These are phyloP conservation scores for Candida sithepensis DNA, from an alignment of 805 yeast genomes.

Conservation along the genomic window DNA sequence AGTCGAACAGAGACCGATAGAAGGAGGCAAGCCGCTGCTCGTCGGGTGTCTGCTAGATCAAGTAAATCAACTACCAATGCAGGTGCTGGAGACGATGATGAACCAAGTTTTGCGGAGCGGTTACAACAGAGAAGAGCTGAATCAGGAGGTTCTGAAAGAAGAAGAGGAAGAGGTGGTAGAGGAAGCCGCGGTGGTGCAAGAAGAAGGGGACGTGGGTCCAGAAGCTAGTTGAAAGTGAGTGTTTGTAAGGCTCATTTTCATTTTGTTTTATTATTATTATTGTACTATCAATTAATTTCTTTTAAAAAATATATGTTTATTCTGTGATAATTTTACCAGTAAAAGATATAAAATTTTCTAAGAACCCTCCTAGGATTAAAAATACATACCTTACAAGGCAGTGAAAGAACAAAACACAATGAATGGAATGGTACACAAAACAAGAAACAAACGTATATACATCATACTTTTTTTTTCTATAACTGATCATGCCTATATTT, in stretches of 20 bases:
- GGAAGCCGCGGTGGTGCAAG: neutral
- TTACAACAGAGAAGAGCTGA: neutral
- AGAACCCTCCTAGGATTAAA: neutral
- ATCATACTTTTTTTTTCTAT: too few species aligned
- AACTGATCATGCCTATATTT: too few species aligned
- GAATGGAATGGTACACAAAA: neutral
- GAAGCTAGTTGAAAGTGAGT: too few species aligned
- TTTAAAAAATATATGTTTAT: too few species aligned
- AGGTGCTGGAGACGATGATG: too few species aligned
- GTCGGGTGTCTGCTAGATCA: neutral
- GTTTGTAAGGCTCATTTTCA: too few species aligned
- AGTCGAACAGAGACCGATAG: neutral
- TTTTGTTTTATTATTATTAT: neutral
- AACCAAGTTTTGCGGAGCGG: constrained; percentile 1
- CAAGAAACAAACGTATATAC: constrained; percentile 6
- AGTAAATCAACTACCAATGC: neutral
- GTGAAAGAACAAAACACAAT: too few species aligned
- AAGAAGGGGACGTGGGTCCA: neutral
- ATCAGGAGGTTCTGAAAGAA: neutral
- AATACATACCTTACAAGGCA: neutral
- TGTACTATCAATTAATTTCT: neutral
- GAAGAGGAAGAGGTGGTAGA: constrained; percentile 2
- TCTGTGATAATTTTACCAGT: too few species aligned
- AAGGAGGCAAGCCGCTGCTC: neutral
- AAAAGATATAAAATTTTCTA: too few species aligned